phyloP scores from a whole-genome alignment of 805 yeast genomes.

The Pichia exigua region DNA sequence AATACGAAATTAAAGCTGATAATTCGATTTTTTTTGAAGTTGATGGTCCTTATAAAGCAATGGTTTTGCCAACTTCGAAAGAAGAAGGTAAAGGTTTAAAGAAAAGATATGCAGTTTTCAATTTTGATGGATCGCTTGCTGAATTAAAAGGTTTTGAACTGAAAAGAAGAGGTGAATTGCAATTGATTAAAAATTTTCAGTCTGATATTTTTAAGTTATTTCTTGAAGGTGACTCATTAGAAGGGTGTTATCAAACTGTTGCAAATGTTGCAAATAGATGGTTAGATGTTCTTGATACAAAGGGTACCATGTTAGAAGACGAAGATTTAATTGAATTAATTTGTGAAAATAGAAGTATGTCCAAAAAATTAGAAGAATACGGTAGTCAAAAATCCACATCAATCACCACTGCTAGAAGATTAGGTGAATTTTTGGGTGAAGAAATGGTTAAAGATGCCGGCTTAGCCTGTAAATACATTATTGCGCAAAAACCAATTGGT shows the following conservation, averaged over 20 bases:
- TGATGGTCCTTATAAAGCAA: constrained; percentile 97
- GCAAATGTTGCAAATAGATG: constrained; percentile 92
- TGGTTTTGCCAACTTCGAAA: constrained; percentile 93
- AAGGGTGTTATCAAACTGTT: constrained; percentile 78
- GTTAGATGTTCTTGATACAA: constrained; percentile 87
- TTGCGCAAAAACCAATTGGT: constrained; percentile 71
- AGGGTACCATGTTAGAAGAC: constrained; percentile 82
- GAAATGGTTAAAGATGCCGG: constrained; percentile 97
- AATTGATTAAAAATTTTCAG: constrained; percentile 89
- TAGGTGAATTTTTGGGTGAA: constrained; percentile 91
- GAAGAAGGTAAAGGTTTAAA: constrained; percentile 97
- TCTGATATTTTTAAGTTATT: constrained; percentile 89
- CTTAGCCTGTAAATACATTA: constrained; percentile 88
- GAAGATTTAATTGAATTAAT: constrained; percentile 90
- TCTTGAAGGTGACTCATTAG: constrained; percentile 74
- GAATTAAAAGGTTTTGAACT: constrained; percentile 95
- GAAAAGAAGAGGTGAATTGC: constrained; percentile 93
- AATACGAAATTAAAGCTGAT: constrained; percentile 74
- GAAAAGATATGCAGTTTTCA: constrained; percentile 95
- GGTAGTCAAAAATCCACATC: constrained; percentile 90
- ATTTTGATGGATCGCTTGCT: constrained; percentile 87
- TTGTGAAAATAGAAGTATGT: constrained; percentile 95
- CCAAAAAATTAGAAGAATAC: constrained; percentile 82
- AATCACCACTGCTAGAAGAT: constrained; percentile 86
- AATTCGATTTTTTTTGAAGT: constrained; percentile 96